Base-by-base conservation (phyloP, 345 rosid genomes). In the Toxicodendron radicans region DNA sequence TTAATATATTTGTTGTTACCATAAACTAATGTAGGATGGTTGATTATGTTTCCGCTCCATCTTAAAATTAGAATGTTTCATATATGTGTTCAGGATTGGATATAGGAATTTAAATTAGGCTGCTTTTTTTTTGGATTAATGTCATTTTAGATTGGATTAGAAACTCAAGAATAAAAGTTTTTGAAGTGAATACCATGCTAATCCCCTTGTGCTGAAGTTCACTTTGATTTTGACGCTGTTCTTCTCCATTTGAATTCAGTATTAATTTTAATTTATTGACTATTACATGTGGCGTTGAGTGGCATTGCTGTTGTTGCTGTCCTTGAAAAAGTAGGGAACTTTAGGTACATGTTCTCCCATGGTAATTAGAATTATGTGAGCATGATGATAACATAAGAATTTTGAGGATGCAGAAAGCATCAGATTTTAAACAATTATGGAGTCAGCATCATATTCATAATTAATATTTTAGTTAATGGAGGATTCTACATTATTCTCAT, bases 401-500 rank as follows among this genome's bases (percentile, higher is more conserved):
- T 59, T 27, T 33, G 67, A 46, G 21, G 68, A 49, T 9, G 56
- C 72, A 30, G 27, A 48, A 59, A 75, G 84, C 73, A 86, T 82
- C 83, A 48, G 87, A 86, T 83, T 83, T 85, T 69, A 43, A 48
- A 18, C 18, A 21, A 41, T 70, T 68, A 30, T 57, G 48, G 21
- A 68, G 21, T 10, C 66, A 20, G 76, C 64, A 68, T 71, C 76
- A 43, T 70, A 45, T 59, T 43, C 30, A 17, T 27, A 52, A 45
- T 59, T 43, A 41, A 17, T 27, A 52, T 64, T 59, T 63, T 58
- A 35, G 46, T 20, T 27, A 14, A 23, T 70, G 53, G 79, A 66
- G 73, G 64, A 79, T 79, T 58, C 7, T 4, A 7, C 24, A 54
- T 49, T 32, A 20, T 64, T 79, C 75, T 14, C 32, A 54, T 69